Conservation (phyloP, 2,329 filamentous ascomycete species). For the Sarocladium brachiariae region DNA sequence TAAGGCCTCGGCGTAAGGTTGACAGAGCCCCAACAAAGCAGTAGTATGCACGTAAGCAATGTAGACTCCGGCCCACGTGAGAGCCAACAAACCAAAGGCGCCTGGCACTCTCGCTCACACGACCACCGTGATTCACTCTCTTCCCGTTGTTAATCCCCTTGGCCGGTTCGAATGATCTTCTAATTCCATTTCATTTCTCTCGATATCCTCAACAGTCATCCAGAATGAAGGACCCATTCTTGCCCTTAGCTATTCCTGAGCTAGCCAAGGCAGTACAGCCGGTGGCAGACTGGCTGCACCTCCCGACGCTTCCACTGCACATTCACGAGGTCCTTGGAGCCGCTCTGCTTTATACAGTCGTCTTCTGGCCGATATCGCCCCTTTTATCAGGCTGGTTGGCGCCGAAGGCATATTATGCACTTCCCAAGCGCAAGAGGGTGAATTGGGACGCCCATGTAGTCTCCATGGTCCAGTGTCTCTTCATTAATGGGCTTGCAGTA, state of each 20-base stretch:
- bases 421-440: constrained; percentile 53
- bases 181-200: neutral
- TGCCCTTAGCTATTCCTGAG: constrained; percentile 53
- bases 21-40: constrained; percentile 6
- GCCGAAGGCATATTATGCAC: constrained; percentile 57
- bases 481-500: constrained; percentile 67
- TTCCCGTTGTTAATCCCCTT: no score
- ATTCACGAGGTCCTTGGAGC: constrained; percentile 68
- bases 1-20: neutral
- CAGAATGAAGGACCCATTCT: constrained; percentile 67
- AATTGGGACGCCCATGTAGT: constrained; percentile 87
- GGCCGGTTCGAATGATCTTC: no score
- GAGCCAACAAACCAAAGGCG: constrained; percentile 7
- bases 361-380: constrained; percentile 62
- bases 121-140: neutral
- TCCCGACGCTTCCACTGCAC: constrained; percentile 66
- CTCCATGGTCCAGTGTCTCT: constrained; percentile 67
- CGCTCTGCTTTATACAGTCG: constrained; percentile 60
- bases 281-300: constrained; percentile 51
- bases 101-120: neutral
- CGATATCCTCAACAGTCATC: neutral
- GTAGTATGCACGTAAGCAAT: constrained; percentile 4
- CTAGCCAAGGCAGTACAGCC: constrained; percentile 53
- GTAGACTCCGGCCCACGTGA: constrained; percentile 6
- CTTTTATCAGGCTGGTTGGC: constrained; percentile 55